phyloP scores from a whole-genome alignment of 306 rosid genomes.

The Citrullus mucosospermus region DNA sequence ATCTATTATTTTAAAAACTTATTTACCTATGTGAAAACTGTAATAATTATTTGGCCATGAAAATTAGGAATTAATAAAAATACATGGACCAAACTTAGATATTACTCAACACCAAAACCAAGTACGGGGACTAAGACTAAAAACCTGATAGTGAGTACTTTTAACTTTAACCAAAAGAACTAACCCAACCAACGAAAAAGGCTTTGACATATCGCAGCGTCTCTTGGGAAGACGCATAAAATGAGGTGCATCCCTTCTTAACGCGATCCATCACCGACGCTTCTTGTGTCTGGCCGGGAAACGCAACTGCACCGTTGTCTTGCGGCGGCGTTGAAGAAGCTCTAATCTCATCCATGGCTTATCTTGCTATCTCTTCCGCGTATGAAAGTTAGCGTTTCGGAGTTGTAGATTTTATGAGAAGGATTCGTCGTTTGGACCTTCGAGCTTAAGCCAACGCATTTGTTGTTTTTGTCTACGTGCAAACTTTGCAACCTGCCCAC shows the following conservation, averaged over 20 bases:
- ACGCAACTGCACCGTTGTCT: neutral
- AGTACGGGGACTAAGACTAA: too few relatives aligned
- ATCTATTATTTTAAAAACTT: too few relatives aligned
- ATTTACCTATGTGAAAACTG: too few relatives aligned
- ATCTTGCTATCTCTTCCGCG: neutral
- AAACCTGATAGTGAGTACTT: too few relatives aligned
- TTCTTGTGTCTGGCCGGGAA: neutral
- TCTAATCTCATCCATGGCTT: neutral
- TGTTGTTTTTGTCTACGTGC: neutral
- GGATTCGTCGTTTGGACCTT: neutral
- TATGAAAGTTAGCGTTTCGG: neutral
- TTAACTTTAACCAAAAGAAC: neutral
- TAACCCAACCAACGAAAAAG: constrained; percentile 25
- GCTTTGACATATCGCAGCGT: constrained; percentile 21
- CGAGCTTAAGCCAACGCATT: neutral
- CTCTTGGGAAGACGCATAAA: constrained; percentile 16
- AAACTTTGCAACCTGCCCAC: neutral
- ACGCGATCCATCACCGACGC: neutral
- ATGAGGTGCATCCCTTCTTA: constrained; percentile 13
- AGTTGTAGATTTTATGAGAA: neutral
- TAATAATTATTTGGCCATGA: too few relatives aligned
- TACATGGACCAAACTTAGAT: too few relatives aligned
- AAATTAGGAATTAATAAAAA: too few relatives aligned
- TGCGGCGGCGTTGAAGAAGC: neutral
- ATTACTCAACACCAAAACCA: too few relatives aligned